Percentiles rank a stretch among this genome's conserved stretches.
Conservation (phyloP, 768 basidiomycete genomes). For the Gloeophyllum trabeum region DNA sequence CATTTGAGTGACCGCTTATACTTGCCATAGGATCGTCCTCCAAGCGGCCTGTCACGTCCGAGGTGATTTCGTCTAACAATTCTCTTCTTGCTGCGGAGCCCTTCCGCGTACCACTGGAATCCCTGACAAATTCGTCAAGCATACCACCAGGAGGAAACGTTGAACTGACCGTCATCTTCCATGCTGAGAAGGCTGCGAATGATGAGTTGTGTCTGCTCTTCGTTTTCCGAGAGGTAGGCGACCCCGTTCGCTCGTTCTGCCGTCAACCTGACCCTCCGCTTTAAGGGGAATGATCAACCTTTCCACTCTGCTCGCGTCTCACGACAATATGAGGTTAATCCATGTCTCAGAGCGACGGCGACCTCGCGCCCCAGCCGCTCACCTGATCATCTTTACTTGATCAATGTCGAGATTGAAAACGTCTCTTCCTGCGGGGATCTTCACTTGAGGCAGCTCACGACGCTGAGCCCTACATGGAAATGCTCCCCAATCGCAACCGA, state of each 20-base stretch:
- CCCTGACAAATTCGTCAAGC: conserved; percentile 11
- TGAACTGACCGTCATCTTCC: conserved; percentile 41
- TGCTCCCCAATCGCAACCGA: conserved; percentile 27
- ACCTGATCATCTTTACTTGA: conserved; percentile 33
- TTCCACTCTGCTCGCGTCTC: conserved; percentile 50
- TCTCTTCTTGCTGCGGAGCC: conserved; percentile 38
- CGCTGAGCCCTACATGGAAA: conserved; percentile 62
- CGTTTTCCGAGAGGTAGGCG: conserved; percentile 50
- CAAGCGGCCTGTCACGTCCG: not conserved
- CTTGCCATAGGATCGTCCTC: not conserved
- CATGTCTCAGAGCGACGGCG: conserved; percentile 43
- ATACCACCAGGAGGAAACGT: conserved; percentile 37
- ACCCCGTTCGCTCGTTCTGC: not conserved
- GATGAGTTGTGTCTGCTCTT: conserved; percentile 55
- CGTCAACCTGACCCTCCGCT: not conserved
- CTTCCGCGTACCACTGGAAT: conserved; percentile 28
- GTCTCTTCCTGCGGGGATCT: conserved; percentile 27
- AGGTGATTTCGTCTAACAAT: conserved; percentile 38
- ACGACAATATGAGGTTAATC: conserved; percentile 46
- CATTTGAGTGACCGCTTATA: too few relatives aligned
- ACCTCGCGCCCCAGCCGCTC: conserved; percentile 39
- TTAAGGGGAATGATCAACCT: conserved; percentile 31
- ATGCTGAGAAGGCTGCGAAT: conserved; percentile 32
- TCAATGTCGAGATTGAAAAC: conserved; percentile 51
- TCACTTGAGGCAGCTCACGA: conserved; percentile 43